Conservation (phyloP, 306 rosid genomes). For the Phaseolus lunatus region DNA sequence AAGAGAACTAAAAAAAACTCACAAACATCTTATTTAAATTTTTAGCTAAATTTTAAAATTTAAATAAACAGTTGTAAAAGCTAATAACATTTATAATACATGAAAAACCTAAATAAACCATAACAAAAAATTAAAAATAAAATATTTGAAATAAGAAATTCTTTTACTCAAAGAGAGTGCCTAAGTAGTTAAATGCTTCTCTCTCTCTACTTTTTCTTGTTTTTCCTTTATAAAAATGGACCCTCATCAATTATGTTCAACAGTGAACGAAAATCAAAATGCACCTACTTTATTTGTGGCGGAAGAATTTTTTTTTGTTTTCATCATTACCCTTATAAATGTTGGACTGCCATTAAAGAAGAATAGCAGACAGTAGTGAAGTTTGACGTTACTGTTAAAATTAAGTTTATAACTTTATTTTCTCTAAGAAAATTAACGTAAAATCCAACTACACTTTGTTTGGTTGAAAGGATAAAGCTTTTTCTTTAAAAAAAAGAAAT, state of each 20-base stretch:
- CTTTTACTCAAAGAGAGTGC: no score
- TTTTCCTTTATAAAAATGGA: neutral
- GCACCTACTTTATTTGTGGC: neutral
- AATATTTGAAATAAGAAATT: no score
- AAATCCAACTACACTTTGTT: neutral
- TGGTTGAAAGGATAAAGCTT: no score
- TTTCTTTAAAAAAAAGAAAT: no score
- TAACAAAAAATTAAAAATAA: no score
- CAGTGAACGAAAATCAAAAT: neutral
- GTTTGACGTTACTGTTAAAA: neutral
- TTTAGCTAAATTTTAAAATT: no score
- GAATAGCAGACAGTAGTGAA: neutral
- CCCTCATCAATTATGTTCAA: neutral
- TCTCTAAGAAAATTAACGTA: neutral
- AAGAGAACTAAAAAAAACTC: no score
- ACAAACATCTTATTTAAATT: no score
- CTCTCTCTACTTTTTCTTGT: neutral
- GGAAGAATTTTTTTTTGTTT: neutral
- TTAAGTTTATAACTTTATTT: neutral
- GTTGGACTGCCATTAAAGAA: neutral
- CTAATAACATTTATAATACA: neutral
- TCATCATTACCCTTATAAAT: neutral
- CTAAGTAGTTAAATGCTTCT: no score
- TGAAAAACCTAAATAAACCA: neutral
- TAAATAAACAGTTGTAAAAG: no score